Percentiles rank a stretch among this genome's conserved stretches.
phyloP scores from a whole-genome alignment of 305 asterid species.

The Solanum aculeatissimum region DNA sequence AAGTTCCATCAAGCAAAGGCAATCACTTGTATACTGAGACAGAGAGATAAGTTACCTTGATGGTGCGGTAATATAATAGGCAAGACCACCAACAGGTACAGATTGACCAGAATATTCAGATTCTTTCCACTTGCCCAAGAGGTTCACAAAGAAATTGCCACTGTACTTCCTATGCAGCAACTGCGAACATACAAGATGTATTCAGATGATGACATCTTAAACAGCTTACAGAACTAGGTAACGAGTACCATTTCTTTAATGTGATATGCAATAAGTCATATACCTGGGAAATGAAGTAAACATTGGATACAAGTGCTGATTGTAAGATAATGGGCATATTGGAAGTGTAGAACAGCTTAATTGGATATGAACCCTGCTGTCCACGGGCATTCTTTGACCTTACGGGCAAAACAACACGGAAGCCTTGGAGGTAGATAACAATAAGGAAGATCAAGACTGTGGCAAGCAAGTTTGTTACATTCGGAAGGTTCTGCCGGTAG shows the following conservation, averaged over 20 bases:
- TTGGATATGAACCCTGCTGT: slow-evolving; percentile 76
- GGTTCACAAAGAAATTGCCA: slow-evolving; percentile 53
- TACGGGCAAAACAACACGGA: slow-evolving; percentile 75
- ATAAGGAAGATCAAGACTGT: slow-evolving; percentile 64
- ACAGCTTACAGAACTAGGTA: not conserved
- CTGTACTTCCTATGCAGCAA: slow-evolving; percentile 50
- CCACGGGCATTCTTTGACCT: slow-evolving; percentile 80
- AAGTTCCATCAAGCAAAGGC: not conserved
- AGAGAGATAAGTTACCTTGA: slow-evolving; percentile 32
- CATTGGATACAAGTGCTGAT: slow-evolving; percentile 66
- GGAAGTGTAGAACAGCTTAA: slow-evolving; percentile 65
- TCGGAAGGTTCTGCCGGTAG: slow-evolving; percentile 73
- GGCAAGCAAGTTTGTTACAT: slow-evolving; percentile 64
- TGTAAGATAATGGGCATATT: slow-evolving; percentile 73
- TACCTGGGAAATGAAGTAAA: slow-evolving; percentile 76
- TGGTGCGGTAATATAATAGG: slow-evolving; percentile 68
- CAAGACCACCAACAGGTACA: slow-evolving; percentile 59
- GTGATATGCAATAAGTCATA: not conserved
- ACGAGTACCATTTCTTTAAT: not conserved
- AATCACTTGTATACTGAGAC: not conserved
- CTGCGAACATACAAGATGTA: slow-evolving; percentile 14
- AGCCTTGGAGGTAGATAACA: slow-evolving; percentile 74
- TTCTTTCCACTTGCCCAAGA: slow-evolving; percentile 67
- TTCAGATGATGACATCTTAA: not conserved
- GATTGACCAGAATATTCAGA: slow-evolving; percentile 66